phyloP scores from a whole-genome alignment of 768 basidiomycete genomes.

The Glaciozyma martinii region DNA sequence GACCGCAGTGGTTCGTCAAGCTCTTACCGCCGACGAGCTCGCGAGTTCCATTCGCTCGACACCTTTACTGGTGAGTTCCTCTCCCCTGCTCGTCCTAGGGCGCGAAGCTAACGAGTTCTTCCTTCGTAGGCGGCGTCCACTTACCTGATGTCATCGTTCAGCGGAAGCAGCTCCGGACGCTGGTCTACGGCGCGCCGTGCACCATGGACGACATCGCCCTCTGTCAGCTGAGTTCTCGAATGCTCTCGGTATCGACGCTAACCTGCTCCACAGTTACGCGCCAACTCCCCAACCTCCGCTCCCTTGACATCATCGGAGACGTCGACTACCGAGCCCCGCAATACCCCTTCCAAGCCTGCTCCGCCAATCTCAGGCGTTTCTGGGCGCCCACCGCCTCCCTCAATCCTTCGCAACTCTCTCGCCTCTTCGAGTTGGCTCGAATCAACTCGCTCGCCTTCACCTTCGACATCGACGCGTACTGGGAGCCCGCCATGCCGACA shows the following conservation, averaged over 20 bases:
- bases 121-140: constrained; percentile 7
- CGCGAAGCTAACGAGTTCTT: too few relatives aligned
- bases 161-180: neutral
- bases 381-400: constrained; percentile 4
- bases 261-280: neutral
- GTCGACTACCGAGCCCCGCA: neutral
- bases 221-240: neutral
- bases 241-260: too few relatives aligned
- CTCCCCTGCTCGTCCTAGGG: too few relatives aligned
- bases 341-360: neutral
- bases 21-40: neutral
- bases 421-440: neutral
- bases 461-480: constrained; percentile 8
- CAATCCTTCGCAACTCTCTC: neutral
- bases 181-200: constrained; percentile 7
- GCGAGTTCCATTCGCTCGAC: neutral
- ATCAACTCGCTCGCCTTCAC: constrained; percentile 11
- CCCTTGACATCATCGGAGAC: constrained; percentile 9
- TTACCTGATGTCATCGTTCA: neutral
- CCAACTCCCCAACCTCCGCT: constrained; percentile 1
- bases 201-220: constrained; percentile 3
- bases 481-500: neutral
- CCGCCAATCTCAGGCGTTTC: constrained; percentile 4
- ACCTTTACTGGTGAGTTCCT: constrained; percentile 1
- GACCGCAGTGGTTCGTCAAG: neutral